Conservation (phyloP, 106 monocot species). For the Dendrobium chrysotoxum region DNA sequence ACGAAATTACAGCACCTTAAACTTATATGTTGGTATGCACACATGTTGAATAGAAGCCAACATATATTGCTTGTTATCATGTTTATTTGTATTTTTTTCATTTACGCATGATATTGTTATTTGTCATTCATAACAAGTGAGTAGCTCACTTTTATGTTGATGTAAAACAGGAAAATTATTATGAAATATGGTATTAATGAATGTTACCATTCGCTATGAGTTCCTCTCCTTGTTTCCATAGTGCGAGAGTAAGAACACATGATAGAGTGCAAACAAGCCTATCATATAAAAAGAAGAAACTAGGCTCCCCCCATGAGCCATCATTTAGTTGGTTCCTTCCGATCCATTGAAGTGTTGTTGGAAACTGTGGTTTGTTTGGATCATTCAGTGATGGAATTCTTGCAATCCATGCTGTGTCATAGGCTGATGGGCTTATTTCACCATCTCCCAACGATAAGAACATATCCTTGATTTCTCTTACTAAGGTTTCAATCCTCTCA, state of each 20-base stretch:
- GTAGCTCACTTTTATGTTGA: too few species aligned
- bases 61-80: too few species aligned
- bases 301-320: background rate
- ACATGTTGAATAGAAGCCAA: too few species aligned
- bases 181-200: too few species aligned
- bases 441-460: background rate
- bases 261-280: background rate
- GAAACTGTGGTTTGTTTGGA: background rate
- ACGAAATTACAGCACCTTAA: too few species aligned
- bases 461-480: constrained; percentile 3
- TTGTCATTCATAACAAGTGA: too few species aligned
- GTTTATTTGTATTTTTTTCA: too few species aligned
- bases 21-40: too few species aligned
- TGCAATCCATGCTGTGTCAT: constrained; percentile 11
- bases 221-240: background rate
- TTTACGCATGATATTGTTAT: too few species aligned
- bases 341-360: background rate
- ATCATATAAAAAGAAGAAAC: background rate
- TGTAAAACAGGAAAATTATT: too few species aligned
- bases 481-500: background rate
- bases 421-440: background rate
- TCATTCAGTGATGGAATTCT: constrained; percentile 1
- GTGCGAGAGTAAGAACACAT: background rate
- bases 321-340: background rate
- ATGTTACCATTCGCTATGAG: background rate